Evolutionary conservation across 2,329 filamentous ascomycete species (phyloP), one percentile per base, ranked within the genome.

Genomic region (Bipolaris zeicola): DNA sequence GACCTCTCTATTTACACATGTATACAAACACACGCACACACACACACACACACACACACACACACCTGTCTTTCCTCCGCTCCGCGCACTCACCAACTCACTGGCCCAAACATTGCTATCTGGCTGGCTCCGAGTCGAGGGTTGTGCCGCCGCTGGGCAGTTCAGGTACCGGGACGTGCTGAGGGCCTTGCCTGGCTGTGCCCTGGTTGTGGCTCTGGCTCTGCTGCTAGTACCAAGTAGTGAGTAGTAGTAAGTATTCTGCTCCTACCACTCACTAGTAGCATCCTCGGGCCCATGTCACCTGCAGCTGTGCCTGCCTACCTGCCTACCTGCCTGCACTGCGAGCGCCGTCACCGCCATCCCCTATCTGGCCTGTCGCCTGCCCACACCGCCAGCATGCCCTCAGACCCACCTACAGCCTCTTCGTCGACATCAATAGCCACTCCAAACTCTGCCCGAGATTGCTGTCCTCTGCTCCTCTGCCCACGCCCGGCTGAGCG

Each of bases 311-410:
- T 16, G 16, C 16, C 16, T 16, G 16, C 16, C 16, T 16, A 1
- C 16, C 16, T 16, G 16, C 16, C 16, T 16, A 1, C 16, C 16
- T 16, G 16, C 16, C 16, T 16, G 36, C 36, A 26, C 24, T 22
- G 18, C 38, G 39, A 46, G 52, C 41, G 31, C 50, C 26, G 46
- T 57, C 41, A 43, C 37, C 42, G 34, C 50, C 38, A 41, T 52
- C 33, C 33, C n/a, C 50, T 38, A 33, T 24, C 38, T 16, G 16
- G 8, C 13, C 31, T 16, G 16, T 45, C 33, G 44, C 45, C 26
- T 52, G 44, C 48, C 52, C 44, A 50, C 57, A 57, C 52, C 52
- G 54, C 54, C 54, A 47, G 24, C 6, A 42, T 14, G 28, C 36
- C 34, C 24, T 39, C 22, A 22, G 33, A 36, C 22, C 49, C 53